Evolutionary conservation across 306 rosid species (phyloP), one percentile per base, ranked within the genome.

Genomic region (Styphnolobium japonicum): DNA sequence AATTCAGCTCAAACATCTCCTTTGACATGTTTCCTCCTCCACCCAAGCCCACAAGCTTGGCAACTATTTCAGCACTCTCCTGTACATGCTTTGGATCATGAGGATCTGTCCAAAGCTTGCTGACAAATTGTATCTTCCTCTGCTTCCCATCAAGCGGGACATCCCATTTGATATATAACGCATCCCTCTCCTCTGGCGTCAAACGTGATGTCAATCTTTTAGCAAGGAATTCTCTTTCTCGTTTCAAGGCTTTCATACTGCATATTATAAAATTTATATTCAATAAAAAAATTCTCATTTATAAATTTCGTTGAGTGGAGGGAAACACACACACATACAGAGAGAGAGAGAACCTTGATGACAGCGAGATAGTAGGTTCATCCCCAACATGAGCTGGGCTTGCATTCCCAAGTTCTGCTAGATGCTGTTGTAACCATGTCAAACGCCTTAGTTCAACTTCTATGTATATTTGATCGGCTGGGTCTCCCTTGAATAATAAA

Each of bases 101-200:
- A 67, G 99, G 97, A 80, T 96, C 82, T 33, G 88, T 87, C 99
- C 99, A 96, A 16, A 96, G 98, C 79, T 96, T 96, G 90, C 84
- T 90, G 86, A 91, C 83, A 81, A 96, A 92, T 66, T 91, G 99
- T 82, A 93, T 67, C 86, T 15, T 93, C 86, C 97, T 87, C 63
- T 90, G 98, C 94, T 93, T 96, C 81, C 98, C 99, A 4, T 93
- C 98, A 23, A 96, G 94, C 9, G 98, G 99, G 4, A 96, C 92
- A 77, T 90, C 92, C 99, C 98, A 93, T 90, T 89, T 96, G 56
- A 91, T 85, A 85, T 90, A 96, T 87, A 96, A 75, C 0, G 67
- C 57, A 34, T 96, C 98, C 85, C 97, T 88, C 92, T 96, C 98
- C 85, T 96, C 99, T 5, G 64, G 84, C 0, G 87, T 86, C 80